Base-by-base conservation (phyloP, 768 basidiomycete species). In the Rubroboletus pulcherrimus region DNA sequence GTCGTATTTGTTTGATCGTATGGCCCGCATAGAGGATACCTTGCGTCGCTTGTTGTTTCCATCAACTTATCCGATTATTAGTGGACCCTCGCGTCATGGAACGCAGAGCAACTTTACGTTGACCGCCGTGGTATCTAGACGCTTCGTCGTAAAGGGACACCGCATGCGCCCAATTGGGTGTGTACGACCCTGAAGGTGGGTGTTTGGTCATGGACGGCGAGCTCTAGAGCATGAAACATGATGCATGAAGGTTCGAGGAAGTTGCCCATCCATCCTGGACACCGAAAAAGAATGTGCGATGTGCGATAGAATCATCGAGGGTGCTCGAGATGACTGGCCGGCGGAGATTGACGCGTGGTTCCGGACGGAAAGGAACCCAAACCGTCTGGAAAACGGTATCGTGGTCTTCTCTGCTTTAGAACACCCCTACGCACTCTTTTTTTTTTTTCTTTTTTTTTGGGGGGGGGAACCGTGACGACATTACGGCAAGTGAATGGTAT, bases 1-100 rank as follows among this genome's bases (percentile, higher is more conserved):
- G 91, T 93, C 42, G 88, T 98, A 34, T 74, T 97, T 43, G 69
- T 92, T 51, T 93, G 56, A 72, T 37, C 30, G 14, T 41, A 39
- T 48, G 21, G 2, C 37, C 19, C 34, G 24, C 43, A 30, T 43
- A 48, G 54, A 58, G 51, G 43, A 56, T 58, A 57, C 58, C 60
- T 46, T 51, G 15, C 15, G 21, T 47, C 31, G 7, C 46, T 45
- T 39, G 21, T 52, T 60, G n/a, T 56, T 21, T 38, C 37, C 15
- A 11, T 51, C 61, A 58, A 61, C 42, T 59, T 62, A 65, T 65
- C 45, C n/a, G 24, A 50, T 50, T 53, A 55, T 54, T 58, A 43
- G 15, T 53, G 26, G 44, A 37, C 12, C 4, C 34, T 49, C 24
- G 4, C 24, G 5, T 48, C 34, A 9, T 30, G 43, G 24, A 35